Evolutionary conservation across 2,329 filamentous ascomycete genomes (phyloP).

Genomic region (Pseudocercospora ulei): DNA sequence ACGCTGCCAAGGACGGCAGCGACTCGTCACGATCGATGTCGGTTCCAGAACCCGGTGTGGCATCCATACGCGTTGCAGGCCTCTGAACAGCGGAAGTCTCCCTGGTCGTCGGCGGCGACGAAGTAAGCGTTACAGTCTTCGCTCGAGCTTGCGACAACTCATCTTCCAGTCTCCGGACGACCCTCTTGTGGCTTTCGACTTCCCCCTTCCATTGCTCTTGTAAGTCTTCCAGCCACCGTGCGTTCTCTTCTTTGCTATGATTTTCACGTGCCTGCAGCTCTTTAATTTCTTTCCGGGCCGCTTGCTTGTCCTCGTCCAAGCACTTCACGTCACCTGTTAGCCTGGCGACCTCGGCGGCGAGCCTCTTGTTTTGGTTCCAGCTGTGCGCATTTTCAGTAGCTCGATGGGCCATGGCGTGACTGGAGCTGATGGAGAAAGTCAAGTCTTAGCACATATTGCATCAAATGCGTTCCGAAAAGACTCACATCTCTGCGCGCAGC

Average conservation of each 20-base stretch:
- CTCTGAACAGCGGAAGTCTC: not conserved
- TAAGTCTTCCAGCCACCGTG: conserved; percentile 1
- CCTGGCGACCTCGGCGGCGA: conserved; percentile 10
- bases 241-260: not conserved
- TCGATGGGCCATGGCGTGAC: conserved; percentile 9
- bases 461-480: too few species aligned
- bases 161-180: not conserved
- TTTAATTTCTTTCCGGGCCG: not conserved
- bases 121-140: not conserved
- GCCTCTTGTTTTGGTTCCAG: conserved; percentile 16
- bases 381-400: conserved; percentile 12
- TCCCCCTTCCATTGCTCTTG: not conserved
- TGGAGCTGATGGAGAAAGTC: too few species aligned
- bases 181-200: conserved; percentile 3
- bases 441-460: too few species aligned
- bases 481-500: too few species aligned
- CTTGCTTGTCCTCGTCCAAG: not conserved
- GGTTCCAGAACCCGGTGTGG: not conserved
- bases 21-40: not conserved
- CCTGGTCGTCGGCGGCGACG: not conserved
- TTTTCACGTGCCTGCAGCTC: not conserved
- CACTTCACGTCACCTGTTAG: conserved; percentile 7
- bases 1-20: conserved; percentile 7
- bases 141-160: conserved; percentile 5
- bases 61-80: not conserved